These are phyloP conservation scores for Bipolaris cookei DNA, from an alignment of 2,329 filamentous ascomycete species.

Conservation along the genomic window DNA sequence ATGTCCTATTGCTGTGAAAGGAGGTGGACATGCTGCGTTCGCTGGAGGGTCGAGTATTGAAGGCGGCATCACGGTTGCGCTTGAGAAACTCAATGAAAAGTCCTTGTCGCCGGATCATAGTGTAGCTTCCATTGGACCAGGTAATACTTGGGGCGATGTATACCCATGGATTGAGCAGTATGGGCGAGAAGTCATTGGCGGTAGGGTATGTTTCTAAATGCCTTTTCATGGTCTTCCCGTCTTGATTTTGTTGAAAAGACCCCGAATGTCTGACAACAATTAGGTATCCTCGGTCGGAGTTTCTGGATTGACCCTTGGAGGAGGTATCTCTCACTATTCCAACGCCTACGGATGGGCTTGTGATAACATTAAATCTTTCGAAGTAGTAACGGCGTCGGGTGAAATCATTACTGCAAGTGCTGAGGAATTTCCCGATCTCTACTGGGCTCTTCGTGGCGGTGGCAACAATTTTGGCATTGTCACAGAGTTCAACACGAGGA, in stretches of 20 bases:
- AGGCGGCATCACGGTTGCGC: slow-evolving; percentile 39
- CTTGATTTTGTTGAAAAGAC: background rate
- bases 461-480: slow-evolving; percentile 46
- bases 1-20: slow-evolving; percentile 52
- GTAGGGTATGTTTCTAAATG: slow-evolving; percentile 26
- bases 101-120: slow-evolving; percentile 27
- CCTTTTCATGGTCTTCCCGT: background rate
- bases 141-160: slow-evolving; percentile 44
- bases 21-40: slow-evolving; percentile 37
- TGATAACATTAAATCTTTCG: slow-evolving; percentile 44
- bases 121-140: slow-evolving; percentile 39
- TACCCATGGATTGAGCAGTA: slow-evolving; percentile 40
- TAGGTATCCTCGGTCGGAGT: slow-evolving; percentile 24
- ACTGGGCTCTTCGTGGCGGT: slow-evolving; percentile 47
- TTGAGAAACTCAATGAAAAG: slow-evolving; percentile 35
- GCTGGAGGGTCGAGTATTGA: slow-evolving; percentile 42
- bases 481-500: slow-evolving; percentile 34
- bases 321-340: slow-evolving; percentile 35
- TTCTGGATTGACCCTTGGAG: slow-evolving; percentile 28
- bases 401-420: slow-evolving; percentile 22
- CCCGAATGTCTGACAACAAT: background rate
- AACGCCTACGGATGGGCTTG: slow-evolving; percentile 34
- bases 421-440: slow-evolving; percentile 47
- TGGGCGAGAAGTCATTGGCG: slow-evolving; percentile 39
- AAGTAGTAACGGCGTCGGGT: slow-evolving; percentile 36